Evolutionary conservation across 2,329 filamentous ascomycete genomes (phyloP).

Genomic region (Phialophora verrucosa): DNA sequence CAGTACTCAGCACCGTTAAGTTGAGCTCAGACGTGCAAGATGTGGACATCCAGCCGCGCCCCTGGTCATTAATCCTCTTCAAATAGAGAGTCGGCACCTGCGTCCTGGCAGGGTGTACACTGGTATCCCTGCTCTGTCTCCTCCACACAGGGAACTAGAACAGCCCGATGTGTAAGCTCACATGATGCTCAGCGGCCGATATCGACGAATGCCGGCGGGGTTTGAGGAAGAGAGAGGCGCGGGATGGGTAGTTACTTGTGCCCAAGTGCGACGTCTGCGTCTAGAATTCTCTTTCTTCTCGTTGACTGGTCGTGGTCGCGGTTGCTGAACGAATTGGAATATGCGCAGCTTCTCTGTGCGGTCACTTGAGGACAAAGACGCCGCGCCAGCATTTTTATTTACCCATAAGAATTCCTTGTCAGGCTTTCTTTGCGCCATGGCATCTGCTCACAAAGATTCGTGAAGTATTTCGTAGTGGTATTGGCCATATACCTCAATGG

Average conservation of each 20-base stretch:
- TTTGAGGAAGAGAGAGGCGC: not conserved
- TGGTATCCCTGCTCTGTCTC: not conserved
- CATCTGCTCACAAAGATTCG: not conserved
- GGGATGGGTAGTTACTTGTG: not conserved
- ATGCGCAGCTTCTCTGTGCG: conserved; percentile 21
- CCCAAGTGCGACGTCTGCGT: not conserved
- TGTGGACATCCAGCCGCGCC: not conserved
- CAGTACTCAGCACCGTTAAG: not conserved
- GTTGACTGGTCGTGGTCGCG: conserved; percentile 8
- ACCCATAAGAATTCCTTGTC: conserved; percentile 25
- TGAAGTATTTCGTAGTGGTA: not conserved
- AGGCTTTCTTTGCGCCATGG: not conserved
- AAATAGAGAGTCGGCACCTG: not conserved
- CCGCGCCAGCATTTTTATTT: conserved; percentile 21
- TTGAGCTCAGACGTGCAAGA: not conserved
- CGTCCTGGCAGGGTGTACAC: not conserved
- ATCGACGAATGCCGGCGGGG: not conserved
- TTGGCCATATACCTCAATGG: not conserved
- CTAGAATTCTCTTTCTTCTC: not conserved
- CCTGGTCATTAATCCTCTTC: too few species aligned
- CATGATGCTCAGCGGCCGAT: conserved; percentile 13
- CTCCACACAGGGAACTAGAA: not conserved
- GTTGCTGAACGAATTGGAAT: conserved; percentile 27
- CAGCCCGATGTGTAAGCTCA: conserved; percentile 1
- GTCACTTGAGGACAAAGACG: conserved; percentile 23